Percentiles rank a stretch among this genome's conserved stretches.
Evolutionary conservation across 441 rosid species (phyloP).

Genomic region (Brassica hybrid): DNA sequence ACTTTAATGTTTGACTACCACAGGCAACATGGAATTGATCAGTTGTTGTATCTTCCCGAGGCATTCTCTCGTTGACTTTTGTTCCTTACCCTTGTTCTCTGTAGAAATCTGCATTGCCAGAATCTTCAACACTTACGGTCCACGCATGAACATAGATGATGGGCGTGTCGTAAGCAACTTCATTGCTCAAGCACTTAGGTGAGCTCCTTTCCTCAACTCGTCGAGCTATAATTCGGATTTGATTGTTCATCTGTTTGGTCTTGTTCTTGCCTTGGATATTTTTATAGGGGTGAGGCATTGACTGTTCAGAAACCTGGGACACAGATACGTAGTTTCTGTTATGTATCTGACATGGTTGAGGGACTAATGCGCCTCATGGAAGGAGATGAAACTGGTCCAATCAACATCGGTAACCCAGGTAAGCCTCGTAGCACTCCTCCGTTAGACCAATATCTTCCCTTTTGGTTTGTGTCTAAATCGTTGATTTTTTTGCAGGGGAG

Average conservation of each 20-base stretch:
- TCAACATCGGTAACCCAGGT: conserved; percentile 97
- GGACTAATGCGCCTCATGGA: conserved; percentile 94
- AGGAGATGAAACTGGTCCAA: conserved; percentile 90
- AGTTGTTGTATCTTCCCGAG: background rate
- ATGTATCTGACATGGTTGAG: conserved; percentile 92
- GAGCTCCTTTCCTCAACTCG: background rate
- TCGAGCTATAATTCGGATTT: background rate
- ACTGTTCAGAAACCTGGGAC: conserved; percentile 93
- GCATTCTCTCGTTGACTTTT: background rate
- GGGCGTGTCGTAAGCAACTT: conserved; percentile 97
- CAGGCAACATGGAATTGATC: conserved; percentile 95
- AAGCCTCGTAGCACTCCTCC: background rate
- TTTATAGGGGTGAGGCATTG: conserved; percentile 73
- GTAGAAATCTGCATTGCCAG: conserved; percentile 89
- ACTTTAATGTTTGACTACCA: conserved; percentile 97
- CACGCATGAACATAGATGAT: conserved; percentile 95
- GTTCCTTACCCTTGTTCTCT: background rate
- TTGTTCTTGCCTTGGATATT: conserved; percentile 5
- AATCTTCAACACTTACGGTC: conserved; percentile 94
- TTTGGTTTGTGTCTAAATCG: conserved; percentile 5
- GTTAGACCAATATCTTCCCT: background rate
- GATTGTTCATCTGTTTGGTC: conserved; percentile 20
- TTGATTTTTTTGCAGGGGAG: conserved; percentile 58
- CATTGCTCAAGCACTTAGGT: conserved; percentile 89
- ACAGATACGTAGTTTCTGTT: conserved; percentile 94